Conservation (phyloP, 129 eudicot species). For the Flaveria linearis region DNA sequence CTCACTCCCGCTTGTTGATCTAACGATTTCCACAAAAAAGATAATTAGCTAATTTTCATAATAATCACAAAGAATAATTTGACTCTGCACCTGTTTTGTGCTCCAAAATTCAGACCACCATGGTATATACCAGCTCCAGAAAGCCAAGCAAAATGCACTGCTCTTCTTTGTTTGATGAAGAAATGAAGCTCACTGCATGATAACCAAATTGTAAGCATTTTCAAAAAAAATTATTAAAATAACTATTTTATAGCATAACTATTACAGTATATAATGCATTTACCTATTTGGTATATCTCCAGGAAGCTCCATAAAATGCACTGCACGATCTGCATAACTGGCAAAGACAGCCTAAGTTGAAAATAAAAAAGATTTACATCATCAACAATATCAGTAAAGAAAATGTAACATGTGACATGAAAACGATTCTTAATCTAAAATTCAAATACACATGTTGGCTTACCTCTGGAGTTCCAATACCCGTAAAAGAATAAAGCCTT, state of each 20-base stretch:
- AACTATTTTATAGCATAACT: not conserved
- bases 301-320: conserved; percentile 99
- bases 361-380: conserved; percentile 22
- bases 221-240: not conserved
- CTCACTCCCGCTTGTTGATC: conserved; percentile 86
- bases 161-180: conserved; percentile 85
- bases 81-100: conserved; percentile 63
- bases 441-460: conserved; percentile 10
- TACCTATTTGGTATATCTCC: conserved; percentile 95
- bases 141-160: conserved; percentile 97
- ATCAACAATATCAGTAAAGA: conserved; percentile 14
- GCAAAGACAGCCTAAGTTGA: conserved; percentile 69
- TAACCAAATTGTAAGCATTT: conserved; percentile 6
- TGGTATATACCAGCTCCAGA: conserved; percentile 99
- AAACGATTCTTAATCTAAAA: not conserved
- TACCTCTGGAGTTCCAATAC: conserved; percentile 78
- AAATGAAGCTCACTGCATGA: conserved; percentile 85
- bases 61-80: conserved; percentile 14
- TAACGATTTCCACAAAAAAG: conserved; percentile 25
- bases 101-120: conserved; percentile 93
- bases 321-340: conserved; percentile 78
- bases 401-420: conserved; percentile 6
- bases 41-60: conserved; percentile 16
- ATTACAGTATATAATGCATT: conserved; percentile 29
- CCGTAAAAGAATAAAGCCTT: conserved; percentile 88